These are phyloP conservation scores for Lactifluus volemus DNA, from an alignment of 768 basidiomycete species.

Conservation along the genomic window DNA sequence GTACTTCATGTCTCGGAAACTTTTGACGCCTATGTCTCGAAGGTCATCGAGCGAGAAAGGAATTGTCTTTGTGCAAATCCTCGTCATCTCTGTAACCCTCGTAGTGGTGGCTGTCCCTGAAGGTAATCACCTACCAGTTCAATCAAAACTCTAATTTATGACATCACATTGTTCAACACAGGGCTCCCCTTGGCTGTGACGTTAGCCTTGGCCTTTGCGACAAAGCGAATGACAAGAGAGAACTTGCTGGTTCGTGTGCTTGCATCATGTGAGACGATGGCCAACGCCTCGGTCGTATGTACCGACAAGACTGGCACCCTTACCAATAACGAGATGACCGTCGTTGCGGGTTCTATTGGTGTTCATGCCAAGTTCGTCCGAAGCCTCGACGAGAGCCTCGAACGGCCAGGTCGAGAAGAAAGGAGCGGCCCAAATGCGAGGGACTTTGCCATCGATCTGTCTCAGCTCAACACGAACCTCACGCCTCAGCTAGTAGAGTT, in stretches of 20 bases:
- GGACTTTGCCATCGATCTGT: constrained; percentile 86
- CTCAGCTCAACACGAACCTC: constrained; percentile 55
- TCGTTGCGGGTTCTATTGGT: constrained; percentile 93
- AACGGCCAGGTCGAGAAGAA: constrained; percentile 66
- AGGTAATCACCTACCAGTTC: constrained; percentile 31
- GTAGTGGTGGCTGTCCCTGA: constrained; percentile 85
- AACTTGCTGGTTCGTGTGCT: constrained; percentile 93
- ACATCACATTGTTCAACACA: constrained; percentile 24
- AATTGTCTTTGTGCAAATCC: constrained; percentile 82
- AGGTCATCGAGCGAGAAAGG: constrained; percentile 77
- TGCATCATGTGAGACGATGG: constrained; percentile 98
- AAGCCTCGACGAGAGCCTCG: constrained; percentile 58
- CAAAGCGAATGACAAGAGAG: constrained; percentile 95
- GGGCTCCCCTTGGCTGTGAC: constrained; percentile 94
- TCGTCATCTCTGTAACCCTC: constrained; percentile 93
- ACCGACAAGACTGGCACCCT: constrained; percentile 97
- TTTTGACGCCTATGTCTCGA: constrained; percentile 1
- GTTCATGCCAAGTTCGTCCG: constrained; percentile 92
- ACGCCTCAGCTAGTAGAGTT: constrained; percentile 51
- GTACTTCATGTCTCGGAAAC: neutral
- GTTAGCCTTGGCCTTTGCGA: constrained; percentile 92
- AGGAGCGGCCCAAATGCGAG: constrained; percentile 30
- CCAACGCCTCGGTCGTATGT: constrained; percentile 91
- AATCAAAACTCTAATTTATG: neutral
- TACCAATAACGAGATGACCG: constrained; percentile 91